Evolutionary conservation across 23 red algal genomes (phyloP), one percentile per base, ranked within the genome.

Genomic region (Gracilariopsis chorda): DNA sequence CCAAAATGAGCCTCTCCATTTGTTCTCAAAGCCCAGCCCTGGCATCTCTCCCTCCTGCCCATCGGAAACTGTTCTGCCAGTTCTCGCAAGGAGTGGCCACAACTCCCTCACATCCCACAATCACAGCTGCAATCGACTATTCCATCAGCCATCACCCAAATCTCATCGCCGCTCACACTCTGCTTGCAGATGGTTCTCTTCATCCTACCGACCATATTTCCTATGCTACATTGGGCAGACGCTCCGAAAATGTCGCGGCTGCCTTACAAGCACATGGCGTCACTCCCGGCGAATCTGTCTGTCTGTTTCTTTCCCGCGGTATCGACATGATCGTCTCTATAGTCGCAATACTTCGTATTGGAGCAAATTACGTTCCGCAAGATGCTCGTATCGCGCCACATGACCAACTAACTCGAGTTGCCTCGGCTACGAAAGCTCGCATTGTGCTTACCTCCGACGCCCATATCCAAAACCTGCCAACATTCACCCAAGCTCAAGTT

Each of bases 331-430:
- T 84, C 58, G 80, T 84, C 43, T 52, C 37, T 30, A 68, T 84
- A 19, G 41, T 84, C 32, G 80, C 80, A 62, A 20, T 49, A 21
- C 17, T 84, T 16, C 47, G 65, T 46, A 17, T 84, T 45, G 80
- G 80, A 13, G 80, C 80, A 21, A 57, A 37, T 68, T 84, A 84
- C 33, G 57, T 84, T 29, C 80, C 80, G 35, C 80, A 84, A 67
- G 48, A 84, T 57, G 80, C 53, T 1, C 48, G 80, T 49, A 34
- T 84, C 20, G 80, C 80, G 8, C 80, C 80, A 49, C 29, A 63
- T 20, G 21, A 19, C 24, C 80, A 84, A 59, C 17, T 84, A 10
- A 10, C 45, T 30, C 53, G 42, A 14, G 80, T 84, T 39, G 80
- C 80, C 6, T 24, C 44, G 11, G 80, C 60, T 33, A 48, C 57